phyloP scores from a whole-genome alignment of 1,284 basidiomycete genomes.

The Wolfiporia cocos region DNA sequence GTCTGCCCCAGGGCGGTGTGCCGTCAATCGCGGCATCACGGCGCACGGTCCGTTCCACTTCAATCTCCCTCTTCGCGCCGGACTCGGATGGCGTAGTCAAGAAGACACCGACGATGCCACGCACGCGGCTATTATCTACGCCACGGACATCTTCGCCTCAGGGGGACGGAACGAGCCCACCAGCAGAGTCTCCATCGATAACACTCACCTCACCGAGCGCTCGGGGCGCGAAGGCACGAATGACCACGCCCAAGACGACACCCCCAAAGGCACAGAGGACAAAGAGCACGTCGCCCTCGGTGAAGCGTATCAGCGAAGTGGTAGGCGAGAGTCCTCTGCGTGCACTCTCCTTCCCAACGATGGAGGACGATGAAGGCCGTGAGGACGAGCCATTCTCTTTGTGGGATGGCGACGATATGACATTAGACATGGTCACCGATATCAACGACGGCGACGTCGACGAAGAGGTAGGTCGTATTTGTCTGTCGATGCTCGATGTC shows the following conservation, averaged over 20 bases:
- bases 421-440: constrained; percentile 67
- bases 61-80: constrained; percentile 22
- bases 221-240: constrained; percentile 2
- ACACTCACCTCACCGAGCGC: constrained; percentile 9
- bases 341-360: constrained; percentile 13
- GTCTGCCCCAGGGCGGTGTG: constrained; percentile 13
- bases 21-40: constrained; percentile 19
- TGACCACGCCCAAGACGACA: constrained; percentile 10
- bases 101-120: constrained; percentile 30
- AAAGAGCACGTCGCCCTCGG: constrained; percentile 1
- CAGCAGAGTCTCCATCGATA: constrained; percentile 12
- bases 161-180: constrained; percentile 15
- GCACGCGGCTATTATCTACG: constrained; percentile 27
- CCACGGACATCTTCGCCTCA: constrained; percentile 12
- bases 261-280: constrained; percentile 13
- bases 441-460: constrained; percentile 58
- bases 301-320: neutral
- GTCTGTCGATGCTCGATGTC: constrained; percentile 5
- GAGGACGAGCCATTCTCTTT: constrained; percentile 23
- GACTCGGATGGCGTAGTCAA: constrained; percentile 21
- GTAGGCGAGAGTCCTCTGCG: constrained; percentile 12
- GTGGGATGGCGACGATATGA: constrained; percentile 38
- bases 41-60: constrained; percentile 21
- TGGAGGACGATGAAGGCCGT: constrained; percentile 6
- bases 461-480: constrained; percentile 45